Evolutionary conservation across 2,329 filamentous ascomycete genomes (phyloP).

Genomic region (Penicillium palitans): DNA sequence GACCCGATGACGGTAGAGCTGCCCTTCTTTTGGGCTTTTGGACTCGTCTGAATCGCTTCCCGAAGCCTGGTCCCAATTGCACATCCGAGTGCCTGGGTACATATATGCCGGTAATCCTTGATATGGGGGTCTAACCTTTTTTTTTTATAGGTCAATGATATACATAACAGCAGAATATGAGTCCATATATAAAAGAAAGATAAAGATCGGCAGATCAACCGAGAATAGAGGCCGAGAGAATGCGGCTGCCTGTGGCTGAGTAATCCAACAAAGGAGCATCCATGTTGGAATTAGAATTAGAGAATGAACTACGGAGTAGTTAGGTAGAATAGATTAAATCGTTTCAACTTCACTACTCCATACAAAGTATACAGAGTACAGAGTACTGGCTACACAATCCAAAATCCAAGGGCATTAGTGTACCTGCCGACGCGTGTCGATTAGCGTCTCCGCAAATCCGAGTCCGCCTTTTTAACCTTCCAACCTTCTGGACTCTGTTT

Average conservation of each 20-base stretch:
- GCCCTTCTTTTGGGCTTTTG: neutral
- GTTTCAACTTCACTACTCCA: no score
- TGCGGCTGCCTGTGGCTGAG: slow-evolving; percentile 28
- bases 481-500: neutral
- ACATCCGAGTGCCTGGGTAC: neutral
- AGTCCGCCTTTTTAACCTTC: slow-evolving; percentile 2
- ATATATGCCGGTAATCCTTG: neutral
- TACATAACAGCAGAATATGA: neutral
- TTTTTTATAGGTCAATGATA: neutral
- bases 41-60: neutral
- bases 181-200: neutral
- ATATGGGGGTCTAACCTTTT: neutral
- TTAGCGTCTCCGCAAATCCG: slow-evolving; percentile 12
- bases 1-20: neutral
- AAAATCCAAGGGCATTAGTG: neutral
- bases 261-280: slow-evolving; percentile 13
- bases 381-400: neutral
- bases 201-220: neutral
- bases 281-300: neutral
- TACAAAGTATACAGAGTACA: neutral
- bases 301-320: no score
- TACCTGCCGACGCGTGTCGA: slow-evolving; percentile 4
- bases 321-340: neutral
- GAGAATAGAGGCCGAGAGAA: slow-evolving; percentile 4
- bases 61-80: neutral